Conservation (phyloP, 2,329 filamentous ascomycete genomes). For the Colletotrichum filicis region DNA sequence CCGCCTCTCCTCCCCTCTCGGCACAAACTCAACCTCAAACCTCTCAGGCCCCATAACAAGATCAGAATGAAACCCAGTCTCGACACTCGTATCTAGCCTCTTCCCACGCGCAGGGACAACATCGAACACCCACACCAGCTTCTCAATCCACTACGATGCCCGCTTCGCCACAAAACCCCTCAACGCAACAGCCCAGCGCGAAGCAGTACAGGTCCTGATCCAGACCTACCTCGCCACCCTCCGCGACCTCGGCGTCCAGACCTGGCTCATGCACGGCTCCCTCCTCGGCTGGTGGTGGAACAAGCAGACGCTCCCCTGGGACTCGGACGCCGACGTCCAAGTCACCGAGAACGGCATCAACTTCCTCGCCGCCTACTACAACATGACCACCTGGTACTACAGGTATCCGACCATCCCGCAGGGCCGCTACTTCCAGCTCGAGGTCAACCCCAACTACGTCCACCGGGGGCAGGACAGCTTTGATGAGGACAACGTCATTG, state of each 20-base stretch:
- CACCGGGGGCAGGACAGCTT: constrained; percentile 40
- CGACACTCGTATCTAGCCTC: constrained; percentile 39
- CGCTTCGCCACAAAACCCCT: constrained; percentile 54
- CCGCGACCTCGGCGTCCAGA: constrained; percentile 73
- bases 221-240: constrained; percentile 79
- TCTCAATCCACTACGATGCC: constrained; percentile 48
- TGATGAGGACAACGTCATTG: constrained; percentile 55
- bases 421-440: constrained; percentile 59
- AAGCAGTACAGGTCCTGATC: constrained; percentile 73
- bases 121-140: constrained; percentile 38
- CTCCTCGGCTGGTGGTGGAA: constrained; percentile 92
- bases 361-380: constrained; percentile 74
- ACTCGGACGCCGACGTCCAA: constrained; percentile 81
- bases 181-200: constrained; percentile 65
- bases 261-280: constrained; percentile 89
- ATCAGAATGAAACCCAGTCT: constrained; percentile 39
- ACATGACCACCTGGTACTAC: constrained; percentile 63
- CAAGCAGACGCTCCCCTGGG: constrained; percentile 77
- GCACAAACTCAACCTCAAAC: constrained; percentile 36
- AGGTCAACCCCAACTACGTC: constrained; percentile 57
- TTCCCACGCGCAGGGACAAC: constrained; percentile 38
- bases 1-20: constrained; percentile 36
- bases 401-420: constrained; percentile 50
- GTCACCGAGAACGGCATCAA: constrained; percentile 74
- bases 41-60: constrained; percentile 36